Percentiles rank a stretch among this genome's conserved stretches.
phyloP scores from a whole-genome alignment of 2,329 filamentous ascomycete species.

The Verticillium nonalfalfae region DNA sequence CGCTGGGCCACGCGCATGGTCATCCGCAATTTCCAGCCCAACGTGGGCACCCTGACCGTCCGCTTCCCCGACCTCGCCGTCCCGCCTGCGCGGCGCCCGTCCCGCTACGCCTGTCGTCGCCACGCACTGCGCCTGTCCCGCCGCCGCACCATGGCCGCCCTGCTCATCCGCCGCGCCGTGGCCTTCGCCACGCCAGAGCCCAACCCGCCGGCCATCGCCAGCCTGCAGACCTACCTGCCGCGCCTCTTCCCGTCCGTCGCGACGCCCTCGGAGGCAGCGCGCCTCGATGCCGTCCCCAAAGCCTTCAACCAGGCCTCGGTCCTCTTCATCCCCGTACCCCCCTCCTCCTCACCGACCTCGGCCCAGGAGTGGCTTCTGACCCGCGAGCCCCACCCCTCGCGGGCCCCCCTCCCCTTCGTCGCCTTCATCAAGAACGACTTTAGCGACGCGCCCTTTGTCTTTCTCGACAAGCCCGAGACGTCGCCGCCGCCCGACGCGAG shows the following conservation, averaged over 20 bases:
- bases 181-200: slow-evolving; percentile 43
- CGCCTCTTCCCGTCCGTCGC: slow-evolving; percentile 42
- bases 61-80: slow-evolving; percentile 32
- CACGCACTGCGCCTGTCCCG: slow-evolving; percentile 22
- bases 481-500: neutral
- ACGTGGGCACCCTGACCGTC: slow-evolving; percentile 39
- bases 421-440: neutral
- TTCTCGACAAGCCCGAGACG: neutral
- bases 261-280: slow-evolving; percentile 6
- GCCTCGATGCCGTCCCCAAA: slow-evolving; percentile 18
- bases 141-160: slow-evolving; percentile 35
- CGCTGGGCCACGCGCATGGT: slow-evolving; percentile 43
- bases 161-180: slow-evolving; percentile 41
- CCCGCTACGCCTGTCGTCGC: slow-evolving; percentile 12
- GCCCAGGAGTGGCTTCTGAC: slow-evolving; percentile 37
- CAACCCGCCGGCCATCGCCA: slow-evolving; percentile 31
- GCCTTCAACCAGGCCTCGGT: slow-evolving; percentile 33
- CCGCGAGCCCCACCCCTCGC: slow-evolving; percentile 37
- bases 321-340: slow-evolving; percentile 31
- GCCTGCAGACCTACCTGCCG: slow-evolving; percentile 37
- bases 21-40: slow-evolving; percentile 38
- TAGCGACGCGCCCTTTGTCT: neutral
- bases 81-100: slow-evolving; percentile 10
- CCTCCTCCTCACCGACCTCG: slow-evolving; percentile 18
- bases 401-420: slow-evolving; percentile 22